phyloP scores from a whole-genome alignment of 2,329 filamentous ascomycete genomes.

The Microcyclosporella mali region DNA sequence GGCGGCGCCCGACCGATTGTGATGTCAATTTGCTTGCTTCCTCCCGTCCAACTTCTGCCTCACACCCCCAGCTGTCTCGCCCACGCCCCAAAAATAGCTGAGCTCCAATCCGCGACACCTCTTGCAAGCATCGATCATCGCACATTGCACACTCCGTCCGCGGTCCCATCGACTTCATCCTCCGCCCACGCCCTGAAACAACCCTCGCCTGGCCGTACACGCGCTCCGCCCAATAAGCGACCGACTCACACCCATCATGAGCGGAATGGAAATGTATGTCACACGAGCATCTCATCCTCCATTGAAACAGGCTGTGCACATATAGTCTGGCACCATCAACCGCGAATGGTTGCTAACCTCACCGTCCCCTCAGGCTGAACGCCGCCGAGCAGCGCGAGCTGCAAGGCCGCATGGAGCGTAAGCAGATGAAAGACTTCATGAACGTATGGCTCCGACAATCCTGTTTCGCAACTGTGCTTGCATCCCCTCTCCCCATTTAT shows the following conservation, averaged over 20 bases:
- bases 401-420: conserved; percentile 89
- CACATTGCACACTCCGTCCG: not conserved
- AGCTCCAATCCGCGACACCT: not conserved
- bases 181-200: conserved; percentile 6
- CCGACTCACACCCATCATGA: conserved; percentile 19
- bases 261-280: conserved; percentile 29
- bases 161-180: conserved; percentile 4
- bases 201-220: conserved; percentile 1
- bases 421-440: conserved; percentile 99
- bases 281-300: conserved; percentile 7
- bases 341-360: conserved; percentile 10
- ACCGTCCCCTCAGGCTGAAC: conserved; percentile 53
- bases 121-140: not conserved
- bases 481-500: no score
- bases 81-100: not conserved
- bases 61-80: not conserved
- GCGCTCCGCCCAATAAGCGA: conserved; percentile 2
- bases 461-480: not conserved
- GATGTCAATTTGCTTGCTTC: no score
- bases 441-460: conserved; percentile 54
- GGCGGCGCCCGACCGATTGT: no score
- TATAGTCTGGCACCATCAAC: conserved; percentile 5
- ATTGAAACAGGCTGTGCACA: not conserved
- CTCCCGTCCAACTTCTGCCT: no score
- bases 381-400: conserved; percentile 83